These are phyloP conservation scores for Aristolochia fimbriata DNA, from an alignment of 164 flowering plant species.

Conservation along the genomic window DNA sequence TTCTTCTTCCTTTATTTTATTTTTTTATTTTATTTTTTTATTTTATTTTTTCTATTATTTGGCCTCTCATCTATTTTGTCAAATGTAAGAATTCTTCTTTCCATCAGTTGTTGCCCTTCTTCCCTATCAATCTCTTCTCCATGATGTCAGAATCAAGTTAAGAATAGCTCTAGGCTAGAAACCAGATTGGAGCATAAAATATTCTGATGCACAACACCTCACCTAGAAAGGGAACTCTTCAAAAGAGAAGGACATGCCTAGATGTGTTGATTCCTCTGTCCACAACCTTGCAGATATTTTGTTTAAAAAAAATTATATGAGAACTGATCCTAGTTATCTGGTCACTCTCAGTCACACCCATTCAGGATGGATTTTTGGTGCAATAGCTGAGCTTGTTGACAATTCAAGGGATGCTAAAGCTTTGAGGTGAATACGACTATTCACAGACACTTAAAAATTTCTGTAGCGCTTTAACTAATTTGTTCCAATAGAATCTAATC, in stretches of 20 bases:
- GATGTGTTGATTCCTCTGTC: neutral
- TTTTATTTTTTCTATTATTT: too few relatives aligned
- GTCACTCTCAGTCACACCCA: slow-evolving; percentile 40
- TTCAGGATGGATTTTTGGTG: slow-evolving; percentile 59
- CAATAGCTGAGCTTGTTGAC: slow-evolving; percentile 60
- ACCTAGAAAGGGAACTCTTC: neutral
- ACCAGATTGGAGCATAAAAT: too few relatives aligned
- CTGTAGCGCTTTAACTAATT: neutral
- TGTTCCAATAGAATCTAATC: neutral
- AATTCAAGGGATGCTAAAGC: slow-evolving; percentile 62
- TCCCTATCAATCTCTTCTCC: too few relatives aligned
- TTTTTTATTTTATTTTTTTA: too few relatives aligned
- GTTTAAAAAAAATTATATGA: slow-evolving; percentile 22
- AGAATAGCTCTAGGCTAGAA: too few relatives aligned
- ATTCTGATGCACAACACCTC: too few relatives aligned
- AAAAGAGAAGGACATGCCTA: neutral
- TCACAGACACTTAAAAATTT: neutral
- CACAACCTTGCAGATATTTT: neutral
- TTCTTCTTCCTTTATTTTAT: too few relatives aligned
- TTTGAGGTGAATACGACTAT: slow-evolving; percentile 16
- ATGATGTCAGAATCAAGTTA: too few relatives aligned
- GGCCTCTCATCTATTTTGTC: too few relatives aligned
- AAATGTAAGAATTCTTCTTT: too few relatives aligned
- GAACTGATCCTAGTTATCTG: slow-evolving; percentile 35
- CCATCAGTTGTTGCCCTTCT: too few relatives aligned